Evolutionary conservation across 768 basidiomycete genomes (phyloP), one percentile per base, ranked within the genome.

Genomic region (Lactarius evosmus): DNA sequence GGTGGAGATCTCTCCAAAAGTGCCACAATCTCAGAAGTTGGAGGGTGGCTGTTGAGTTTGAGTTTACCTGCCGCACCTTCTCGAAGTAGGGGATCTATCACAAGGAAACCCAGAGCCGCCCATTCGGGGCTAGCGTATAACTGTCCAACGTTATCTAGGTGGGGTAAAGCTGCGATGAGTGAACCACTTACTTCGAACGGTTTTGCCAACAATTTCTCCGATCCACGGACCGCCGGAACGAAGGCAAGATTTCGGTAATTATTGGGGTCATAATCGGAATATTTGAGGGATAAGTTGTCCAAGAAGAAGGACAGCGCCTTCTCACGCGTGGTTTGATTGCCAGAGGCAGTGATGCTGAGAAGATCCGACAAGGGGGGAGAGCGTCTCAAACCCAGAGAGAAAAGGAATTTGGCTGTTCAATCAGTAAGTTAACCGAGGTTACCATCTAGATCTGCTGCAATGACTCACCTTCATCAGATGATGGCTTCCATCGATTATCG

Each of bases 301-400:
- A 95, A 75, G 34, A 98, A 80, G 75, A 96, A 98, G 61, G 86
- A 85, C 60, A 98, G 77, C 0, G 94, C 93, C 11, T 76, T 74
- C 6, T 77, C 69, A n/a, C 85, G 84, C 40, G 83, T 73, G 69
- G 80, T 70, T 7, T 75, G 59, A 66, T 88, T 81, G 3, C 77
- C 65, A 30, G 80, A 80, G 4, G 90, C 80, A 50, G 93, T 93
- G 3, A 97, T 77, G 17, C 80, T 74, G 16, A 98, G 78, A 6
- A 95, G 73, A 2, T 79, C 79, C 4, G 83, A 77, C 32, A 96
- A 74, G 1, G 87, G 83, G 2, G 95, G 94, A 62, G 80, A 81
- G 11, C 86, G 82, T 36, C 78, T 82, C 46, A 93, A 74, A 29
- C 91, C 91, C 32, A 93, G 77, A 19, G 81, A 78, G 73, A 84